These are phyloP conservation scores for Lactarius hatsudake DNA, from an alignment of 768 basidiomycete species.

Conservation along the genomic window DNA sequence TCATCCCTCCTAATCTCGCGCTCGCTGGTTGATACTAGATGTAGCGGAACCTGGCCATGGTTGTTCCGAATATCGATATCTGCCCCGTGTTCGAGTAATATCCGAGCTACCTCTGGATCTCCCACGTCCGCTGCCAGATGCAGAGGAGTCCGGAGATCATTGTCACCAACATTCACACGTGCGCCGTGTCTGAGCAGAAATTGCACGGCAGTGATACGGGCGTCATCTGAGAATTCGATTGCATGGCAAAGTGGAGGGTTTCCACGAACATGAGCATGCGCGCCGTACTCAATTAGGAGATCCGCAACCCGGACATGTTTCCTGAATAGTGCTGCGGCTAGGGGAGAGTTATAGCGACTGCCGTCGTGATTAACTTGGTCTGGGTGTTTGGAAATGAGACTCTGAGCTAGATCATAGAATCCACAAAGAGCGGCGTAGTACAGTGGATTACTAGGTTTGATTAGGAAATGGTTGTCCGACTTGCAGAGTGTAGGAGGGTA, in stretches of 20 bases:
- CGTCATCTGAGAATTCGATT: background rate
- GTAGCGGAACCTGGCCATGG: background rate
- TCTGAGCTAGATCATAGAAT: background rate
- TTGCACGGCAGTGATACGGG: background rate
- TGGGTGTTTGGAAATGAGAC: background rate
- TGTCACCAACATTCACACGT: background rate
- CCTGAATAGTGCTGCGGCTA: background rate
- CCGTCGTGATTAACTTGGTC: background rate
- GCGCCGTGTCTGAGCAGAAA: background rate
- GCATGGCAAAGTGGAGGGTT: background rate
- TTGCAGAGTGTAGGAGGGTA: background rate
- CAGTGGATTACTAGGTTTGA: background rate
- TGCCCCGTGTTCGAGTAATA: background rate
- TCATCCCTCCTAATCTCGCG: background rate
- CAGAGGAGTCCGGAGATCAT: no score
- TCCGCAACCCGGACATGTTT: background rate
- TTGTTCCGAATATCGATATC: background rate
- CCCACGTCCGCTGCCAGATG: background rate
- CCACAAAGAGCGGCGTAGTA: background rate
- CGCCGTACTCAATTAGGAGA: background rate
- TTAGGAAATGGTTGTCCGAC: rapidly evolving
- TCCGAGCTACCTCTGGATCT: background rate
- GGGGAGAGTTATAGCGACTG: background rate
- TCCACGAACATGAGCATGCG: background rate
- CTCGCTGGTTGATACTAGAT: background rate